These are phyloP conservation scores for Salix viminalis DNA, from an alignment of 345 rosid genomes.

Conservation along the genomic window DNA sequence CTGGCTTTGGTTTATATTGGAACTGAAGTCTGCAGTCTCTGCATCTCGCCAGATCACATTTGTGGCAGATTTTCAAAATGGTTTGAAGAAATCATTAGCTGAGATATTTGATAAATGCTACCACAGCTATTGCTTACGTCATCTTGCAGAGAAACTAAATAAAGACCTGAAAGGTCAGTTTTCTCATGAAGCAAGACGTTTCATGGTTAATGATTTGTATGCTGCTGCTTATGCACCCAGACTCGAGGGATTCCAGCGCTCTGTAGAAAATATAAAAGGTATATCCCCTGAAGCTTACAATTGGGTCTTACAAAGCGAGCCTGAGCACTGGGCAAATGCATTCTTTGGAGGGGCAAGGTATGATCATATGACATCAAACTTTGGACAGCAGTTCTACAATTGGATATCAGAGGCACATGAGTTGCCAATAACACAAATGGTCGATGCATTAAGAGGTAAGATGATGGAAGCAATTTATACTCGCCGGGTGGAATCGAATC, in stretches of 20 bases:
- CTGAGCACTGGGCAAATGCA: constrained; percentile 85
- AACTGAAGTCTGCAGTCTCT: constrained; percentile 60
- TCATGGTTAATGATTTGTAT: constrained; percentile 72
- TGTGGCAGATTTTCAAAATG: constrained; percentile 74
- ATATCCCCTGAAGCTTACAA: constrained; percentile 76
- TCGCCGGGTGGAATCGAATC: constrained; percentile 57
- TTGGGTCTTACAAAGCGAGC: constrained; percentile 84
- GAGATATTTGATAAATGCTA: constrained; percentile 65
- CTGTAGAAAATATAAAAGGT: constrained; percentile 57
- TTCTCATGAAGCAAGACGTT: constrained; percentile 89
- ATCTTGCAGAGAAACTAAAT: constrained; percentile 72
- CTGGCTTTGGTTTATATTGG: constrained; percentile 81
- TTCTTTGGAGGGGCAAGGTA: constrained; percentile 75
- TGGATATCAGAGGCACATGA: constrained; percentile 92
- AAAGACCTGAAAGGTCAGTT: constrained; percentile 73
- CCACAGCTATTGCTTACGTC: constrained; percentile 77
- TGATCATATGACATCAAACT: constrained; percentile 62
- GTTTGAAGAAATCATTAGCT: constrained; percentile 60
- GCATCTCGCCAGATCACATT: constrained; percentile 57
- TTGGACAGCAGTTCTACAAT: constrained; percentile 72
- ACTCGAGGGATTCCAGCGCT: constrained; percentile 51
- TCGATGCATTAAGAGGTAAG: constrained; percentile 70
- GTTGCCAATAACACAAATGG: constrained; percentile 85
- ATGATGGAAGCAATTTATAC: constrained; percentile 78
- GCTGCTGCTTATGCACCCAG: constrained; percentile 71